phyloP scores from a whole-genome alignment of 805 yeast genomes.

The Candida awuae region DNA sequence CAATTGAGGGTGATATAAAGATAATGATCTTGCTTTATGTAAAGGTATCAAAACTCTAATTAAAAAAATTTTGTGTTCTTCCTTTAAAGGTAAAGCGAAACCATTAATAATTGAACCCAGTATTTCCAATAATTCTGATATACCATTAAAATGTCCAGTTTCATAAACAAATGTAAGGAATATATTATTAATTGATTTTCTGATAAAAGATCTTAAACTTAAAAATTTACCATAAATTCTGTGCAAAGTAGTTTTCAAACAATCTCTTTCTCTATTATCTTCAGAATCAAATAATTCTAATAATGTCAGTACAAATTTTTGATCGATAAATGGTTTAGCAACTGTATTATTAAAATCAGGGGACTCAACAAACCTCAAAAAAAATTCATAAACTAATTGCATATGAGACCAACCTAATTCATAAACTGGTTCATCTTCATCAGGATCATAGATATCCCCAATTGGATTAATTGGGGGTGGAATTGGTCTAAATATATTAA shows the following conservation, averaged over 20 bases:
- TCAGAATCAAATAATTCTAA: constrained; percentile 91
- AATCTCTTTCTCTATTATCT: constrained; percentile 94
- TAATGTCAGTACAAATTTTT: constrained; percentile 69
- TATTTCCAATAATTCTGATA: constrained; percentile 89
- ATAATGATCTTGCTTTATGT: constrained; percentile 83
- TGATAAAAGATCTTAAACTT: constrained; percentile 79
- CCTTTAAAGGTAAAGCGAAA: constrained; percentile 93
- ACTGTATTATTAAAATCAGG: constrained; percentile 90
- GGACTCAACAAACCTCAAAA: constrained; percentile 83
- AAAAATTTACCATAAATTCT: constrained; percentile 93
- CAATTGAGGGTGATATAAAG: constrained; percentile 91
- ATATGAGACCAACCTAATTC: constrained; percentile 99
- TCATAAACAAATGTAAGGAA: constrained; percentile 91
- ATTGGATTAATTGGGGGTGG: constrained; percentile 98
- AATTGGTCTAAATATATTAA: constrained; percentile 86
- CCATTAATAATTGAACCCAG: constrained; percentile 96
- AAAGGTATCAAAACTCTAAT: constrained; percentile 82
- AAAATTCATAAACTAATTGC: constrained; percentile 94
- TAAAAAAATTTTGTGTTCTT: constrained; percentile 89
- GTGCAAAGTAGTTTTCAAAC: constrained; percentile 89
- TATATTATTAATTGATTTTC: constrained; percentile 86
- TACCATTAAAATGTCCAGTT: constrained; percentile 91
- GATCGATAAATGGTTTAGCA: constrained; percentile 92
- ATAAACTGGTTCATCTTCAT: constrained; percentile 95
- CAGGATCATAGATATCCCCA: constrained; percentile 95